phyloP scores from a whole-genome alignment of 768 basidiomycete genomes.

The Boletus barrowsii region DNA sequence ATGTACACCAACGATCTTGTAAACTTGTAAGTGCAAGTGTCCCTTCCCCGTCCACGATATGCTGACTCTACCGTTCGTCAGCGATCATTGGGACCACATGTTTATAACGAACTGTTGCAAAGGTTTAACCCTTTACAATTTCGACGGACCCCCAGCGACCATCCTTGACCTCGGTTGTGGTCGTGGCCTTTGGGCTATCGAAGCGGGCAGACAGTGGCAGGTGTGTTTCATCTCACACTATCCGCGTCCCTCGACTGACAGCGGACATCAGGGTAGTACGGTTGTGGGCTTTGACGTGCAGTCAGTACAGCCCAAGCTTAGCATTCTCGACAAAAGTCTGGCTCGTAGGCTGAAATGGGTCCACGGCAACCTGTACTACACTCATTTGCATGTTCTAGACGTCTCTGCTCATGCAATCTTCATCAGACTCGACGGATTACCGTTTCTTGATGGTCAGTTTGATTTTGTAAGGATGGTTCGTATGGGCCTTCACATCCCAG shows the following conservation, averaged over 20 bases:
- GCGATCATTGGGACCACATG: conserved; percentile 72
- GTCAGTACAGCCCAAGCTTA: conserved; percentile 49
- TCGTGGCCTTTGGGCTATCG: conserved; percentile 66
- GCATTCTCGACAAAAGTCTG: conserved; percentile 38
- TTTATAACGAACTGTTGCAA: conserved; percentile 50
- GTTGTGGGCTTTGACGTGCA: conserved; percentile 61
- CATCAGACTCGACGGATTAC: conserved; percentile 60
- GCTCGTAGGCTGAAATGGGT: conserved; percentile 59
- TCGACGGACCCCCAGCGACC: conserved; percentile 45
- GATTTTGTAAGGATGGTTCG: conserved; percentile 64
- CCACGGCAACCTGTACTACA: conserved; percentile 60
- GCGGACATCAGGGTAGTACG: conserved; percentile 40
- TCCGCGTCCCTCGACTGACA: neutral
- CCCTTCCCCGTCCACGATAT: neutral
- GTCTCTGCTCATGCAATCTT: conserved; percentile 4
- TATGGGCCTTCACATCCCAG: conserved; percentile 67
- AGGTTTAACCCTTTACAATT: conserved; percentile 53
- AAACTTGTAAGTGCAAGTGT: conserved; percentile 46
- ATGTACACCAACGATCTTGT: conserved; percentile 46
- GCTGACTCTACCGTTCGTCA: conserved; percentile 25
- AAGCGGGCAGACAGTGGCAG: conserved; percentile 65
- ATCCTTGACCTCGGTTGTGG: conserved; percentile 75
- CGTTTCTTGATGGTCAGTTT: conserved; percentile 55
- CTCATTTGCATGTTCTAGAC: neutral
- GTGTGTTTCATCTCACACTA: conserved; percentile 35